Base-by-base conservation (phyloP, 108 stramenopile genomes). In the Seminavis robusta region DNA sequence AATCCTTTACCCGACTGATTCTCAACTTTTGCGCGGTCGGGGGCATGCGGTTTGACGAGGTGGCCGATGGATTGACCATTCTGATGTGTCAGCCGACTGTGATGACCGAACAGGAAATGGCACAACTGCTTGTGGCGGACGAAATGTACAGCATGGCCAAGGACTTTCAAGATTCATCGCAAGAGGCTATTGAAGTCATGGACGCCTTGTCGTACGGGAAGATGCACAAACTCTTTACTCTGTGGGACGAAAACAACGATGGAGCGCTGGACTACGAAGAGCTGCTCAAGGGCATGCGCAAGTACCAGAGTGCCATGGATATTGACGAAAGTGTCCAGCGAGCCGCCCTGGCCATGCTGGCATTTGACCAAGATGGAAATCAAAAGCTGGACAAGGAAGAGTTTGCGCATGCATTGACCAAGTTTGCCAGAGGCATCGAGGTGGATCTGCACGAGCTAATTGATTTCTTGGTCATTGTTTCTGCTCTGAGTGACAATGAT, bases 251-350 rank as follows among this genome's bases (percentile, higher is more conserved):
- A 25, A 47, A 75, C 47, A 38, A 56, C 17, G 63, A 57, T 43
- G 74, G 74, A 21, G 51, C 47, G 1, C 69, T 75, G 34, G 68
- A 75, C 23, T 69, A 67, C 42, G 52, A 75, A 39, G 74, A 75
- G 39, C 45, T 75, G 41, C 31, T 65, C 26, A n/a, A 11, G 25
- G 74, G 65, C 10, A 54, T 75, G 19, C 57, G 67, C 37, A 63
- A 68, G 25, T 64, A 67, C 37, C 38, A 63, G 50, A 49, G 56
- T 51, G 43, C 65, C 28, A 49, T 41, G 51, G 31, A 39, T 8
- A 56, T 26, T 4, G 30, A 27, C 20, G 59, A 64, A 26, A 63
- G 51, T 1, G 64, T 58, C 41, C 31, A 59, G 29, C 26, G 67
- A 65, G 2, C 27, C 60, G 45, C 60, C 53, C 50, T 52, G 66